phyloP scores from a whole-genome alignment of 106 monocot genomes.

The Posidonia australis region DNA sequence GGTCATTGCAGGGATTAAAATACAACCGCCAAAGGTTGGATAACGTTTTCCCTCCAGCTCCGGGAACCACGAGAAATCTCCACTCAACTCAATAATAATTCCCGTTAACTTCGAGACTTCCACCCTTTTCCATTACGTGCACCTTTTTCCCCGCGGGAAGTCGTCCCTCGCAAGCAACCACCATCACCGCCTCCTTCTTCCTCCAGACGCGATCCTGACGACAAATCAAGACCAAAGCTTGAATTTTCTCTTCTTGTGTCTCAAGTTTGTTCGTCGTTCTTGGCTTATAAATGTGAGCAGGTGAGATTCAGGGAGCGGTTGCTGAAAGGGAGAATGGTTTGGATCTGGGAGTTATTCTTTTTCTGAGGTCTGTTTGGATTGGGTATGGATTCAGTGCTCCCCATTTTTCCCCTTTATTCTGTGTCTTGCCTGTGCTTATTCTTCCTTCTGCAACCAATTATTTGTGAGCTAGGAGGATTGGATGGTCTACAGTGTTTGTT shows the following conservation, averaged over 20 bases:
- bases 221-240: too few relatives aligned
- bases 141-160: constrained; percentile 1
- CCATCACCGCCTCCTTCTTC: background rate
- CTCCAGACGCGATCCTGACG: background rate
- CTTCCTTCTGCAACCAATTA: background rate
- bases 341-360: background rate
- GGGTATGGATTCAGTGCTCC: background rate
- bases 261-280: background rate
- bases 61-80: too few relatives aligned
- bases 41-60: too few relatives aligned
- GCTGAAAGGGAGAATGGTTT: background rate
- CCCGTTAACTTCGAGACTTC: too few relatives aligned
- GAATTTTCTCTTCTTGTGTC: background rate
- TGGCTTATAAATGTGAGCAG: background rate
- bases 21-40: too few relatives aligned
- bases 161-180: constrained; percentile 7
- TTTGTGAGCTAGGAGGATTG: background rate
- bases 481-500: background rate
- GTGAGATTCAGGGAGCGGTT: background rate
- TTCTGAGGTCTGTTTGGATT: constrained; percentile 2
- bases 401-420: background rate
- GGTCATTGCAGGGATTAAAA: too few relatives aligned
- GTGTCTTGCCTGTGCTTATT: background rate
- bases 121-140: background rate
- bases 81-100: too few relatives aligned